A percentile compares a stretch with the other conserved stretches of the same genome.
Evolutionary conservation across 495 filamentous ascomycete genomes (phyloP).

Genomic region (Sordaria brevicollis): DNA sequence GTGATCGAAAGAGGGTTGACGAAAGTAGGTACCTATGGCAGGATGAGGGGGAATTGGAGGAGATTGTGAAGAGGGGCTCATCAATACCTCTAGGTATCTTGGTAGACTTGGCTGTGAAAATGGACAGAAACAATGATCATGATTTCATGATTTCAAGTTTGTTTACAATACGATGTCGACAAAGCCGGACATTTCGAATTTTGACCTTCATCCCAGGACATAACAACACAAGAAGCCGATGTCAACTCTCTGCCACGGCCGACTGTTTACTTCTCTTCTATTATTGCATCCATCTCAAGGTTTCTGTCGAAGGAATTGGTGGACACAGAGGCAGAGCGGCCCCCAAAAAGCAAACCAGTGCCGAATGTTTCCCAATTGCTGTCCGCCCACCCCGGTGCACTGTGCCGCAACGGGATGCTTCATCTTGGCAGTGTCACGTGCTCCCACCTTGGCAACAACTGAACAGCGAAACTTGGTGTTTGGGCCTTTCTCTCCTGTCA

Average conservation of each 20-base stretch:
- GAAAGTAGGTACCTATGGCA: background rate
- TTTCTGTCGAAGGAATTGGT: background rate
- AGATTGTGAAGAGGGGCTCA: background rate
- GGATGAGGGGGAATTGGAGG: background rate
- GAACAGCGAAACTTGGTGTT: background rate
- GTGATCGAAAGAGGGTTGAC: background rate
- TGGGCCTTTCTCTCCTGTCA: background rate
- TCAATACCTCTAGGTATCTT: too few relatives aligned
- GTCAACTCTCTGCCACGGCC: background rate
- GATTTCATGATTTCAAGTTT: background rate
- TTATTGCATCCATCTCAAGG: background rate
- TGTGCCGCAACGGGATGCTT: background rate
- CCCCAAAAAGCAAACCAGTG: background rate
- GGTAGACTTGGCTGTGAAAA: background rate
- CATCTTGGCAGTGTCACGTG: background rate
- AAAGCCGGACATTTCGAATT: background rate
- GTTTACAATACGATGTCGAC: background rate
- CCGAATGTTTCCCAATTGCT: background rate
- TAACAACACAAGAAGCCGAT: background rate
- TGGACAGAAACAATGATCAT: background rate
- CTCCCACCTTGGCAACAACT: background rate
- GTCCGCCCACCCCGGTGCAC: background rate
- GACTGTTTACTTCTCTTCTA: background rate
- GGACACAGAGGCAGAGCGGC: background rate
- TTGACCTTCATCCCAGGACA: background rate